Evolutionary conservation across 1,139 yeast species (phyloP), one percentile per base, ranked within the genome.

Genomic region (Yamadazyma conglobata): DNA sequence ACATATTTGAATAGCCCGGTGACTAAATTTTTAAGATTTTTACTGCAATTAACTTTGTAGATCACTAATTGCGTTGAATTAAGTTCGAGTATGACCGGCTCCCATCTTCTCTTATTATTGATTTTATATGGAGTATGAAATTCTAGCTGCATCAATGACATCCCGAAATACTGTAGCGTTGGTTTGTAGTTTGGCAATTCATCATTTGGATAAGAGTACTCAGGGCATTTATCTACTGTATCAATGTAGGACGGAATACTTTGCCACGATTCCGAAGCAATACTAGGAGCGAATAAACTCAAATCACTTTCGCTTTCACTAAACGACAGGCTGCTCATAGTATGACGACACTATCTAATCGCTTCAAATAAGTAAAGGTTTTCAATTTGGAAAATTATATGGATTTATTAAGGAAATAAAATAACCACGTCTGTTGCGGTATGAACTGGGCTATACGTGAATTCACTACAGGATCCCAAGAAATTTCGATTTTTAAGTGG

Each of bases 1-100:
- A 17, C 33, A 22, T 28, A 30, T 25, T 43, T 45, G 45, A 51
- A 66, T 16, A 66, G 48, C 18, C 58, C 52, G 19, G 54, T 36
- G 6, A 68, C 44, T n/a, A 58, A 38, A n/a, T 51, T 50, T 12
- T 36, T 35, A n/a, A 58, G 35, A 27, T 47, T 41, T 22, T 48
- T 52, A 6, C 52, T 56, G 9, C 50, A 47, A n/a, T 49, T 47
- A 13, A 67, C 35, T 15, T 52, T 52, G 40, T 69, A 66, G 12
- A 78, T 36, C 30, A 65, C 65, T 30, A 78, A 57, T 46, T 74
- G 79, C 12, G 82, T 78, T 38, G 77, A 73, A 50, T 77, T 74
- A 32, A 78, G 52, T 38, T 71, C 79, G n/a, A 74, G 51, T 27
- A 71, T 48, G 24, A 71, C 75, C 0, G 72, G 68, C 31, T 54